phyloP scores from a whole-genome alignment of 2,329 filamentous ascomycete species.

The Aureobasidium sp. region DNA sequence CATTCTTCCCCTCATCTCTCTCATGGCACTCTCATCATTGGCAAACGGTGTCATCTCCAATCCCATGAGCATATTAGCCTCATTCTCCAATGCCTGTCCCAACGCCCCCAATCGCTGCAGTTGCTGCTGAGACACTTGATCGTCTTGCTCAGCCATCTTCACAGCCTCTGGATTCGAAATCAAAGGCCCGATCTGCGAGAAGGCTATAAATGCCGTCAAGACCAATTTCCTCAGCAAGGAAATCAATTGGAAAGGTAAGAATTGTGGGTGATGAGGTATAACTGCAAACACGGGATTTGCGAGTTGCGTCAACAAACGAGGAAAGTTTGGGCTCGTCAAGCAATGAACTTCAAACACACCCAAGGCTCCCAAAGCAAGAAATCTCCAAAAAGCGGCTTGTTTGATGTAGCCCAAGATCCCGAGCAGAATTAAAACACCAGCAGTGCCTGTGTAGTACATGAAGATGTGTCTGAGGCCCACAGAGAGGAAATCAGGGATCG shows the following conservation, averaged over 20 bases:
- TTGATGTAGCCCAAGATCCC: conserved; percentile 61
- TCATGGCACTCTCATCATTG: conserved; percentile 59
- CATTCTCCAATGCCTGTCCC: conserved; percentile 56
- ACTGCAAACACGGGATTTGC: conserved; percentile 42
- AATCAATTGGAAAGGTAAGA: conserved; percentile 80
- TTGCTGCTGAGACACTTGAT: conserved; percentile 48
- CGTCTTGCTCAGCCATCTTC: conserved; percentile 10
- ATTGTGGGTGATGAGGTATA: conserved; percentile 40
- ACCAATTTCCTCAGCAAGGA: conserved; percentile 66
- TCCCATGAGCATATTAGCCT: conserved; percentile 62
- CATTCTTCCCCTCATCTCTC: conserved; percentile 62
- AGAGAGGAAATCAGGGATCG: conserved; percentile 65
- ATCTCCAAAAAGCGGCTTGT: conserved; percentile 54
- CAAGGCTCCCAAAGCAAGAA: conserved; percentile 46
- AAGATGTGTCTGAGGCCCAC: conserved; percentile 56
- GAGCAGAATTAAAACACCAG: conserved; percentile 53
- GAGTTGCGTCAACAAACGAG: conserved; percentile 37
- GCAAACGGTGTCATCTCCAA: conserved; percentile 76
- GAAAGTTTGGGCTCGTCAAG: conserved; percentile 46
- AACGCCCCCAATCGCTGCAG: conserved; percentile 58
- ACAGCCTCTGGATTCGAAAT: background rate
- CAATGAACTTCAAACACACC: conserved; percentile 52
- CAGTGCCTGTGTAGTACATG: conserved; percentile 56
- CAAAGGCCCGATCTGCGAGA: conserved; percentile 71
- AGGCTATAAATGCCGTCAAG: conserved; percentile 74